Base-by-base conservation (phyloP, 306 rosid genomes). In the Vigna hirtella region DNA sequence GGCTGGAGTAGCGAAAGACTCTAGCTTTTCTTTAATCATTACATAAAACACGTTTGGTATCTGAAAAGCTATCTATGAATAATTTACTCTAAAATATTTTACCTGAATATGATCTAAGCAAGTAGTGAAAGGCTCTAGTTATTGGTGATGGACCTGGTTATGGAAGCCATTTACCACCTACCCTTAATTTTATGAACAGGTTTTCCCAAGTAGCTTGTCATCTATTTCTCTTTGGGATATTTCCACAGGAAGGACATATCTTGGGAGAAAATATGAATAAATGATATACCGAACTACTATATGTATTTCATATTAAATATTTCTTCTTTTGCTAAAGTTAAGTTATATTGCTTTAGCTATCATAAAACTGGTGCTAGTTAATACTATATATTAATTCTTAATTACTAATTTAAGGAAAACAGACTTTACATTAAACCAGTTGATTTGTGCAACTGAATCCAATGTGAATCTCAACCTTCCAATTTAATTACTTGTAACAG, bases 401-500 rank as follows among this genome's bases (percentile, higher is more conserved):
- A 28, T 40, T 75, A 13, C 36, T 75, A 49, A 42, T 70, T 15
- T 18, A 40, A 9, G 13, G 63, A 65, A 34, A 59, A 64, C 26
- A 71, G 40, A 17, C 28, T 30, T 30, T 66, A 11, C 53, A 28
- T 59, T 42, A 67, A 67, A 50, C 52, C 28, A 51, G 66, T 55
- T 79, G 42, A 36, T 72, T 78, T 15, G 57, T 17, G n/a, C 68
- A 42, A 32, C 52, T 26, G 57, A 47, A 47, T 79, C 72, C 81
- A 45, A 26, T 82, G 78, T 45, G 38, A 51, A 65, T 67, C 78
- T 45, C 70, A 59, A 47, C 69, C 51, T 38, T 76, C 53, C 72
- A 65, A 75, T 79, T 7, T 76, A 48, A 69, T 84, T 73, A 40
- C 76, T 64, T 88, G 76, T 70, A 70, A 73, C 97, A 94, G 98